A percentile compares a stretch with the other conserved stretches of the same genome.
phyloP scores from a whole-genome alignment of 768 basidiomycete genomes.

The Mycena galopus region DNA sequence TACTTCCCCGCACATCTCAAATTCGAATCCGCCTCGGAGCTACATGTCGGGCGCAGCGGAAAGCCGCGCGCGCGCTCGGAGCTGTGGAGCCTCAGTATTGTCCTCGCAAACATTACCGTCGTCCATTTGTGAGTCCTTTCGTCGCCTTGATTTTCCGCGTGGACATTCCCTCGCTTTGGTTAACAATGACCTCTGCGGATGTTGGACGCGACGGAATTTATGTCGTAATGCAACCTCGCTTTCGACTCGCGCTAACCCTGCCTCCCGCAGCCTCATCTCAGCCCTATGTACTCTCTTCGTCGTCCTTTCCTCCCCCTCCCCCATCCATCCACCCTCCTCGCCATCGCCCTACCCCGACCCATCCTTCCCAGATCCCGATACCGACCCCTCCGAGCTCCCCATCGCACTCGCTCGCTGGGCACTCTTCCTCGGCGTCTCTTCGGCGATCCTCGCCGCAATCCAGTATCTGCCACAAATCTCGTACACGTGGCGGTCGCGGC shows the following conservation, averaged over 20 bases:
- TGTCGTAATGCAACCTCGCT: neutral
- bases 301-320: constrained; percentile 57
- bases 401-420: constrained; percentile 67
- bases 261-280: constrained; percentile 61
- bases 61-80: constrained; percentile 16
- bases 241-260: constrained; percentile 7
- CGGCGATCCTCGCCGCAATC: constrained; percentile 80
- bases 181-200: no score
- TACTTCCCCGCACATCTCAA: constrained; percentile 93
- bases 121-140: constrained; percentile 77
- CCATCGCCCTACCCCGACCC: constrained; percentile 54
- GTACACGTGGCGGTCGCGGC: constrained; percentile 80
- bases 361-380: constrained; percentile 47
- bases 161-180: no score
- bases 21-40: constrained; percentile 55
- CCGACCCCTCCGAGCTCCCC: constrained; percentile 33
- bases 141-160: neutral
- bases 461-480: constrained; percentile 93
- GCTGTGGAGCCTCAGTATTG: constrained; percentile 81
- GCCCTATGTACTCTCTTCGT: constrained; percentile 74
- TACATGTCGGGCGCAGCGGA: neutral
- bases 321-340: constrained; percentile 48
- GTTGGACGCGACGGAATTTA: no score
- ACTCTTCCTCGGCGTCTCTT: constrained; percentile 87
- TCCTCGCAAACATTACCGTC: constrained; percentile 77